These are phyloP conservation scores for Wickerhamiella vanderwaltii DNA, from an alignment of 805 yeast genomes.

Conservation along the genomic window DNA sequence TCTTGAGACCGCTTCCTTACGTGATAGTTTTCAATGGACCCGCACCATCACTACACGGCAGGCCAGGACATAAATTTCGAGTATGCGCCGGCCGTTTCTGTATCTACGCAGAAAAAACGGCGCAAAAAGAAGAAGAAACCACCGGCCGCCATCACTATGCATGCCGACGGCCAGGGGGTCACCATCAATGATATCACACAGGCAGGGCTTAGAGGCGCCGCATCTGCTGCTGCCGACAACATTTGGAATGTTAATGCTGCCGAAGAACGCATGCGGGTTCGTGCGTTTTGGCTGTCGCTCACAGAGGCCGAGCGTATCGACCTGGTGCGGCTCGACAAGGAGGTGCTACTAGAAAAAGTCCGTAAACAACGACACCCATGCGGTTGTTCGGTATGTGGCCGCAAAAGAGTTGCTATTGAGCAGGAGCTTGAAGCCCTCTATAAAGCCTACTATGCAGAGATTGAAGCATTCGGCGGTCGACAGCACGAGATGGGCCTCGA, in stretches of 20 bases:
- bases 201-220: conserved; percentile 4
- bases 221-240: conserved; percentile 3
- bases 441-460: conserved; percentile 49
- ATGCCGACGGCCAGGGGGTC: conserved; percentile 54
- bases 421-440: conserved; percentile 65
- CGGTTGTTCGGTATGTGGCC: conserved; percentile 66
- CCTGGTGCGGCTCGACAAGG: conserved; percentile 54
- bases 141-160: conserved; percentile 33
- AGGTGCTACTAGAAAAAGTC: conserved; percentile 53
- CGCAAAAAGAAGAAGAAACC: conserved; percentile 18
- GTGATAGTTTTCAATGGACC: too few species aligned
- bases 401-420: conserved; percentile 57
- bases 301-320: conserved; percentile 46
- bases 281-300: conserved; percentile 55
- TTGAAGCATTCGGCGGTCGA: conserved; percentile 24
- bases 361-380: conserved; percentile 48
- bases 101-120: conserved; percentile 14
- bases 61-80: conserved; percentile 6
- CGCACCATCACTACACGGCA: conserved; percentile 10
- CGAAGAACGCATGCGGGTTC: conserved; percentile 42
- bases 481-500: not conserved
- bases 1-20: too few species aligned
- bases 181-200: conserved; percentile 44
- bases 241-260: conserved; percentile 36
- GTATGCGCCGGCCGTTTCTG: conserved; percentile 2